Percentiles rank a stretch among this genome's conserved stretches.
Conservation (phyloP, 2,329 filamentous ascomycete genomes). For the Alternaria infectoria region DNA sequence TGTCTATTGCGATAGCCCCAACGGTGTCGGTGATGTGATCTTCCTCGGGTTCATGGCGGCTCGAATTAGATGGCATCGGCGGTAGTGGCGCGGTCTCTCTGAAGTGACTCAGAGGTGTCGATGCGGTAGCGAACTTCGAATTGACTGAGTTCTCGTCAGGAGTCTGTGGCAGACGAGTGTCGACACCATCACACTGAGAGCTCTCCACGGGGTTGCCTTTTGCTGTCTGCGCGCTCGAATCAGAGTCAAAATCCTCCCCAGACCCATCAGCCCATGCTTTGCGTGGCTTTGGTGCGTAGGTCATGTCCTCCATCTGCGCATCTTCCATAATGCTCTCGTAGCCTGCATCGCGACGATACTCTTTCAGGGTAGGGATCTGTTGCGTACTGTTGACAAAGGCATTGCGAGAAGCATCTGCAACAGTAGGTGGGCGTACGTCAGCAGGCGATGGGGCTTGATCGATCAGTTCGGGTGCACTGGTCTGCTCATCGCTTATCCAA, state of each 20-base stretch:
- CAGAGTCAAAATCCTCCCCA: constrained; percentile 39
- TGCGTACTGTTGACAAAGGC: constrained; percentile 54
- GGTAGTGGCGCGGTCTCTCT: constrained; percentile 20
- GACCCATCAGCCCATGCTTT: constrained; percentile 50
- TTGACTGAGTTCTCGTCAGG: background rate
- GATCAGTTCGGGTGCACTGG: constrained; percentile 23
- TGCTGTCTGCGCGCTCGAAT: constrained; percentile 29
- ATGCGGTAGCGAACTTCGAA: constrained; percentile 2
- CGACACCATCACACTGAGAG: constrained; percentile 6
- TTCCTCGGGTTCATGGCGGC: constrained; percentile 26
- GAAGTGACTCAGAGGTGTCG: constrained; percentile 19
- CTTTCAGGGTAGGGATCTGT: constrained; percentile 44
- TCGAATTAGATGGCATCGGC: constrained; percentile 2
- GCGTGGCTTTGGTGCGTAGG: constrained; percentile 15
- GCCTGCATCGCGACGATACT: constrained; percentile 14
- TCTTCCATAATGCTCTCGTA: constrained; percentile 24
- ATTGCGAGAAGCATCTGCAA: constrained; percentile 45
- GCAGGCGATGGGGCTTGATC: constrained; percentile 9
- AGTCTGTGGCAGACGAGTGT: constrained; percentile 11
- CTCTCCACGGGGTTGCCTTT: constrained; percentile 23
- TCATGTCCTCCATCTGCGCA: constrained; percentile 32
- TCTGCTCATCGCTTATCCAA: constrained; percentile 23
- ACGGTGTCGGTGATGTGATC: constrained; percentile 90
- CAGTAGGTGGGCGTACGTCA: constrained; percentile 16
- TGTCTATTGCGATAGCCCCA: constrained; percentile 91